Evolutionary conservation across 805 yeast species (phyloP).

Genomic region (Lachancea nothofagi): DNA sequence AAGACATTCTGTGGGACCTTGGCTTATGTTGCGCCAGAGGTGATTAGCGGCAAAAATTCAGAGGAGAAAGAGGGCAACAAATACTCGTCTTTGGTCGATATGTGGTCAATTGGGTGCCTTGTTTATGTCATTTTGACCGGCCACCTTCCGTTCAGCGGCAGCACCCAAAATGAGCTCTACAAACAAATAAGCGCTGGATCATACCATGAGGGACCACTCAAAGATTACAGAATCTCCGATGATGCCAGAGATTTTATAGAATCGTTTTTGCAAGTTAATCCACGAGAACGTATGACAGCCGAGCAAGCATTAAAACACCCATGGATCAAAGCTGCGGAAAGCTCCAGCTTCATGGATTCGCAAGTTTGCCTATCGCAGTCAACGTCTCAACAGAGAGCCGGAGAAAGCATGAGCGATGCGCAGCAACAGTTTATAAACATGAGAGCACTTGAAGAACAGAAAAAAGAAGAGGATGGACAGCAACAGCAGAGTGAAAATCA

Average conservation of each 20-base stretch:
- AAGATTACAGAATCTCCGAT: slow-evolving; percentile 56
- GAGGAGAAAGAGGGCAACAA: slow-evolving; percentile 21
- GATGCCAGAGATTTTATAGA: slow-evolving; percentile 70
- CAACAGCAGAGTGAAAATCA: slow-evolving; percentile 3
- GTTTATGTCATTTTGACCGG: slow-evolving; percentile 89
- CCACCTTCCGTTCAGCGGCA: slow-evolving; percentile 91
- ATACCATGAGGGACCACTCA: slow-evolving; percentile 71
- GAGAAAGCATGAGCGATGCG: slow-evolving; percentile 35
- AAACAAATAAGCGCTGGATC: slow-evolving; percentile 70
- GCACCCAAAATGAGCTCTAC: slow-evolving; percentile 81
- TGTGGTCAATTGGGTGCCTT: slow-evolving; percentile 96
- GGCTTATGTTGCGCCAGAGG: slow-evolving; percentile 97
- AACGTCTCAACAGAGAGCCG: slow-evolving; percentile 55
- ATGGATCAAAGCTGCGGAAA: slow-evolving; percentile 52
- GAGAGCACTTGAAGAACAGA: slow-evolving; percentile 18
- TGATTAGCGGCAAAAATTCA: slow-evolving; percentile 41
- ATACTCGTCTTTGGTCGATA: slow-evolving; percentile 86
- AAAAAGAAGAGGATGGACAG: slow-evolving; percentile 1
- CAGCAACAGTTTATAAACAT: slow-evolving; percentile 28
- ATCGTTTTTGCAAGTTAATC: slow-evolving; percentile 70
- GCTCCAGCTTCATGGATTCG: slow-evolving; percentile 16
- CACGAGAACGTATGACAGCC: slow-evolving; percentile 67
- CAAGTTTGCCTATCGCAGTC: slow-evolving; percentile 64
- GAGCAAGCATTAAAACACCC: slow-evolving; percentile 68
- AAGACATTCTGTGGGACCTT: slow-evolving; percentile 96